phyloP scores from a whole-genome alignment of 2,329 filamentous ascomycete species.

The Ustilaginoidea virens region DNA sequence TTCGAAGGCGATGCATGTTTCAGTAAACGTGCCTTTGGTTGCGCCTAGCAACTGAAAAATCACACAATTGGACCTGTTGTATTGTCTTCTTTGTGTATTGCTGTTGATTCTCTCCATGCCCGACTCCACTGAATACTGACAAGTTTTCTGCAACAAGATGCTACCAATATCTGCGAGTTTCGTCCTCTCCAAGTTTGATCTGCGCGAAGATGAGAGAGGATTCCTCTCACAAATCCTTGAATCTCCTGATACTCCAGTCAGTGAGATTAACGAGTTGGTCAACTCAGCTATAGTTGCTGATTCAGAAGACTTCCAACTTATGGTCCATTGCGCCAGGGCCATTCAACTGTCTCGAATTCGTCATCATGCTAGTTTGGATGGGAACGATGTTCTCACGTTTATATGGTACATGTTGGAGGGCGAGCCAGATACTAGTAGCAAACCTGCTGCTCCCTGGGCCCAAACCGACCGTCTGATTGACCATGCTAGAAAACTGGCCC shows the following conservation, averaged over 20 bases:
- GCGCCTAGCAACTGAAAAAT: too few species aligned
- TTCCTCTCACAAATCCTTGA: slow-evolving; percentile 18
- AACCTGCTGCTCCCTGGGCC: slow-evolving; percentile 13
- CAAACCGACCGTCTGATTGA: slow-evolving; percentile 21
- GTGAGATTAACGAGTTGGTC: slow-evolving; percentile 14
- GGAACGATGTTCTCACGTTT: slow-evolving; percentile 18
- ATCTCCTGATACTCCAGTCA: slow-evolving; percentile 9
- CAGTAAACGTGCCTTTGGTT: too few species aligned
- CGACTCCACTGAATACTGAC: too few species aligned
- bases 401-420: slow-evolving; percentile 12
- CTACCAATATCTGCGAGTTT: too few species aligned
- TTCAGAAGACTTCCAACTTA: slow-evolving; percentile 17
- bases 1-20: too few species aligned
- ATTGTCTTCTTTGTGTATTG: too few species aligned
- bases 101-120: too few species aligned
- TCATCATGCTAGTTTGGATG: slow-evolving; percentile 12
- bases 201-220: slow-evolving; percentile 13
- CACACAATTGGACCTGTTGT: too few species aligned
- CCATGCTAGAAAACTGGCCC: slow-evolving; percentile 13
- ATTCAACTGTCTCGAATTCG: slow-evolving; percentile 8
- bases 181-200: too few species aligned
- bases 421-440: slow-evolving; percentile 1
- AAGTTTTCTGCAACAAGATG: too few species aligned
- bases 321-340: slow-evolving; percentile 18
- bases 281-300: slow-evolving; percentile 17